Base-by-base conservation (phyloP, 1,139 yeast genomes). In the Trichomonascaceae sp. region DNA sequence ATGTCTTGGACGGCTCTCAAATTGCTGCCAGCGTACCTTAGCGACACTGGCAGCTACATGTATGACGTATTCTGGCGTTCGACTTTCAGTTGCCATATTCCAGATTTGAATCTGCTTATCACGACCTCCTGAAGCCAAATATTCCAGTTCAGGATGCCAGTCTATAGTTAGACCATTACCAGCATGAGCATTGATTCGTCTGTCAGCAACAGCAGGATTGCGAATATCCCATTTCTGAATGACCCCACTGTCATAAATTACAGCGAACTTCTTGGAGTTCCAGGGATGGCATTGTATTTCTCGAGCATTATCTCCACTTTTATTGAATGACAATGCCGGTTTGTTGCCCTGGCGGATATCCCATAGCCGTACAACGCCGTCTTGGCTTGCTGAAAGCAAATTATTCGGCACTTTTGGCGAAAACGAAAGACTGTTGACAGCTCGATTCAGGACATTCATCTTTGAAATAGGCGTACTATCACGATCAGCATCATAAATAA, bases 231-330 rank as follows among this genome's bases (percentile, higher is more conserved):
- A 91, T 61, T 86, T 83, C 63, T 87, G 84, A 44, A 93, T 76
- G 1, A 89, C 81, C 4, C 99, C 99, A 1, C 91, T 84, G 66
- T 95, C 99, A 69, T 88, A 95, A 1, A 88, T 91, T 0, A 95
- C 80, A 1, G 85, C 86, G 57, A 84, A 71, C 51, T 76, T 75
- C 56, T 72, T 72, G 17, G 75, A 69, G 51, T 79, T 74, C 52
- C 62, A 65, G 1, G 76, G 75, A 47, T 72, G 66, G 54, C 68
- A 71, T 54, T 67, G 70, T n/a, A 73, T 70, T 49, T 75, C 77
- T 19, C 79, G 66, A 13, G 69, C 65, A 3, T 70, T 66, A 49
- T 75, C 77, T 3, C 74, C 75, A 8, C 61, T 74, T 60, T 82
- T 84, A 38, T 78, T 71, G 53, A 77, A 75, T n/a, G 78, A 69